Base-by-base conservation (phyloP, 2,329 filamentous ascomycete species). In the Endocalyx cinctus region DNA sequence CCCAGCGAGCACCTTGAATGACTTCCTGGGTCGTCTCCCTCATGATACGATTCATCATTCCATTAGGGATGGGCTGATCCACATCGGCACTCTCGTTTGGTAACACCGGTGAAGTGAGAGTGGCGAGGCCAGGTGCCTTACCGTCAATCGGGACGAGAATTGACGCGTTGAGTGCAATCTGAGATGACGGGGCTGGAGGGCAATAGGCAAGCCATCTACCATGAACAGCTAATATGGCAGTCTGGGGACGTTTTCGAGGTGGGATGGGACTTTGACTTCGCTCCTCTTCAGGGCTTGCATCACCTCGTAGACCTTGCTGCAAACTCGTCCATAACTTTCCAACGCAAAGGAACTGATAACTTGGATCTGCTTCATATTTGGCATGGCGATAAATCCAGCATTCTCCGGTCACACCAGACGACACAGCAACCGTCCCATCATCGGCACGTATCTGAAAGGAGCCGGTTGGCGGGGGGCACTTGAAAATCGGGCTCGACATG, bases 301-400 rank as follows among this genome's bases (percentile, higher is more conserved):
- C 69, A 16, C 64, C 64, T 38, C 69, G 69, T 13, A 66, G 59
- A 18, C 66, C 64, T 44, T 79, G 74, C 52, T 92, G 86, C 17
- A 95, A 67, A 27, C 80, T 82, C 1, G 92, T 96, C 92, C 92
- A 98, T 13, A 94, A 66, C 62, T 98, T 98, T 14, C 83, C 89
- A 35, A 92, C 69, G 50, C 88, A 96, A 23, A 61, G 67, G 55
- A 73, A 82, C 12, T 59, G 53, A 27, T 64, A 45, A 15, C 62
- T 62, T 2, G 58, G 52, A 15, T 72, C 71, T 29, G 63, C 60
- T 2, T 59, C 51, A 34, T 61, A 54, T 8, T 61, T 47, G 7
- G 67, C 55, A 41, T 79, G 74, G 7, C 70, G 64, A 48, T 74
- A 97, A 6, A 95, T 67, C 71, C 84, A 95, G 28, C 90, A 80